phyloP scores from a whole-genome alignment of 495 filamentous ascomycete species.

The Diplogelasinospora grovesii region DNA sequence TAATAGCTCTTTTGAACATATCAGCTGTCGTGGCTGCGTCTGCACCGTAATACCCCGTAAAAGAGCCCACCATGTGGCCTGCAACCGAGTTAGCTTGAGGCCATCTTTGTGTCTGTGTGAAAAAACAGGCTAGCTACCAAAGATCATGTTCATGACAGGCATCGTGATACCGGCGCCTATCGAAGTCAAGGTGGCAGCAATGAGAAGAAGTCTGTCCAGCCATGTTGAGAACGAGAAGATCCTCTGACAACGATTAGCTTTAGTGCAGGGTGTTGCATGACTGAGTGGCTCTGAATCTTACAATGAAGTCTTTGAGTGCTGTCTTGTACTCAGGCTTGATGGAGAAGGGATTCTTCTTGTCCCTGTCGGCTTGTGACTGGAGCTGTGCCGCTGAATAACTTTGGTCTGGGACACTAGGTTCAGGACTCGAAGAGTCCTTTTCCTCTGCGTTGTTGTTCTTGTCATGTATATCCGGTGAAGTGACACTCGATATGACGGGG shows the following conservation, averaged over 20 bases:
- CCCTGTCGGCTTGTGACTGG: slow-evolving; percentile 1
- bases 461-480: not conserved
- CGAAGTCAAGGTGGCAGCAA: slow-evolving; percentile 34
- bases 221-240: slow-evolving; percentile 45
- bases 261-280: not conserved
- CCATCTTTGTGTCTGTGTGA: too few species aligned
- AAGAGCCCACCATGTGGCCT: slow-evolving; percentile 38
- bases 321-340: slow-evolving; percentile 21
- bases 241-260: slow-evolving; percentile 26
- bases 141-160: slow-evolving; percentile 44
- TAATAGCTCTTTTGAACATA: slow-evolving; percentile 21
- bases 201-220: slow-evolving; percentile 34
- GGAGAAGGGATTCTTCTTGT: slow-evolving; percentile 14
- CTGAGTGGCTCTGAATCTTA: slow-evolving; percentile 5
- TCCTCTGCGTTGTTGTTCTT: slow-evolving; percentile 5
- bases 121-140: too few species aligned
- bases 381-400: not conserved
- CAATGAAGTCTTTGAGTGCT: slow-evolving; percentile 29
- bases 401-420: not conserved
- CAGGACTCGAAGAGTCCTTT: slow-evolving; percentile 2
- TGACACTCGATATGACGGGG: not conserved
- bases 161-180: slow-evolving; percentile 46
- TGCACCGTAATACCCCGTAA: slow-evolving; percentile 21
- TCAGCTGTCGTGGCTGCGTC: slow-evolving; percentile 19
- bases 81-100: slow-evolving; percentile 5